These are phyloP conservation scores for Neurospora tetraspora DNA, from an alignment of 495 filamentous ascomycete species.

Conservation along the genomic window DNA sequence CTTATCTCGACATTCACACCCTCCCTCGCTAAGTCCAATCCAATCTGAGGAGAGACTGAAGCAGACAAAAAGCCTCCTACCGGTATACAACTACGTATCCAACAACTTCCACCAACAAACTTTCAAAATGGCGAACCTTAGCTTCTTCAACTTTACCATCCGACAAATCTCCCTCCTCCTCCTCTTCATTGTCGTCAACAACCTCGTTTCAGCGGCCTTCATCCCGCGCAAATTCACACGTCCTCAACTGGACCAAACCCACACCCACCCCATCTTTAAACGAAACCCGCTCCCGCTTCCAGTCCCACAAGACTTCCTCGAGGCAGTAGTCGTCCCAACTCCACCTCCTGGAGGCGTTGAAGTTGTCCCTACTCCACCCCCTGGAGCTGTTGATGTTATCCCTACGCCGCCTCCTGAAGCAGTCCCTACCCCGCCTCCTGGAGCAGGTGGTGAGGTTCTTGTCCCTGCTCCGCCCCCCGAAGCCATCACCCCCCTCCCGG, in stretches of 20 bases:
- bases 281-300: neutral
- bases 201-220: neutral
- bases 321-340: neutral
- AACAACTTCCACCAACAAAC: neutral
- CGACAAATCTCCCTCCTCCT: neutral
- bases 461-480: too few relatives aligned
- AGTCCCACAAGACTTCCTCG: neutral
- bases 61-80: neutral
- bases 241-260: neutral
- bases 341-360: neutral
- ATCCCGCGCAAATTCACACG: neutral
- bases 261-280: neutral
- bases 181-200: neutral
- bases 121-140: neutral
- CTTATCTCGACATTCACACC: neutral
- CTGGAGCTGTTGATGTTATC: too few relatives aligned
- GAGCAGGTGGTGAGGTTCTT: too few relatives aligned
- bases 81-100: neutral
- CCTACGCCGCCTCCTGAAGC: too few relatives aligned
- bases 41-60: neutral
- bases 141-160: neutral
- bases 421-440: too few relatives aligned
- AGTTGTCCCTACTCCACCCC: neutral
- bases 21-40: neutral
- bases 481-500: neutral